Base-by-base conservation (phyloP, 306 rosid species). In the Fragaria iinumae region DNA sequence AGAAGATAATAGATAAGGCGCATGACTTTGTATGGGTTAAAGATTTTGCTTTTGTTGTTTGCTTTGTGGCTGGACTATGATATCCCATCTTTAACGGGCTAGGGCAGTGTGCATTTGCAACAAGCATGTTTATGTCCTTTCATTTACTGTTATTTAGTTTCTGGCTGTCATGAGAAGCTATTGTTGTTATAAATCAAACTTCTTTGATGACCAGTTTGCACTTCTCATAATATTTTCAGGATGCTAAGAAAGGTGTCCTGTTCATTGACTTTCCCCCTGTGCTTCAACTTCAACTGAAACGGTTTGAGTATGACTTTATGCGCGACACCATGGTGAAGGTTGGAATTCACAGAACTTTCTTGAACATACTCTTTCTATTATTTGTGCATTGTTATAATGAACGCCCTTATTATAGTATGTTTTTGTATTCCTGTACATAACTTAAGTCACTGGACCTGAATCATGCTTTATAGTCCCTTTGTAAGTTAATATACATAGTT, bases 281-380 rank as follows among this genome's bases (percentile, higher is more conserved):
- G 49, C 97, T 96, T 83, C 99, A 96, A 81, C 99, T 96, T 81
- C 99, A 96, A 84, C 87, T 96, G 71, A 96, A 96, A 79, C 91
- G 99, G 76, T 96, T 96, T 84, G 99, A 96, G 81, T 96, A 96
- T 80, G 98, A 96, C 69, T 96, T 96, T 82, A 87, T 96, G 93
- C 88, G 97, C 76, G 99, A 96, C 77, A 92, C 98, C 16, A 96
- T 96, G 99, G 98, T 96, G 41, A 96, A 96, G 99, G 99, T 96
- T 45, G 49, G 95, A 80, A 79, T 47, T 75, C 72, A 65, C 70
- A 76, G 36, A 18, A 44, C 67, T 55, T 73, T 45, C 34, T 13
- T 21, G 2, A 3, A n/a, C 17, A 36, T 36, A 6, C 14, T 21
- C 0, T 38, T 12, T 34, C 49, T 73, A 63, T 38, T 39, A 75